Conservation (phyloP, 2,329 filamentous ascomycete genomes). For the Dothidotthia symphoricarpi region DNA sequence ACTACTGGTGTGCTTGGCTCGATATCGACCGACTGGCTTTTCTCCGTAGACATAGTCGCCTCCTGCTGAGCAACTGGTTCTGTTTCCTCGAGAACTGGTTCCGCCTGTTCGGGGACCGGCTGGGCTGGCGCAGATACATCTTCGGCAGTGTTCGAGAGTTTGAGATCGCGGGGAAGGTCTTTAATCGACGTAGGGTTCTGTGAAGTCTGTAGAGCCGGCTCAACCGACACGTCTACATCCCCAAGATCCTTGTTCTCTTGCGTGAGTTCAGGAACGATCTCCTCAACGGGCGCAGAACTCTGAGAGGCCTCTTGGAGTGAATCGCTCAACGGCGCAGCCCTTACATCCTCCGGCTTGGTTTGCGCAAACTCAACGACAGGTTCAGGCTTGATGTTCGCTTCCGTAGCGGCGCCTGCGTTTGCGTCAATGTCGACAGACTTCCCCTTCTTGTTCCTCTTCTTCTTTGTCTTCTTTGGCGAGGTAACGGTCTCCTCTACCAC, state of each 20-base stretch:
- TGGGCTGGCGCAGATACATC: too few species aligned
- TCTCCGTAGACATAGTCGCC: conserved; percentile 10
- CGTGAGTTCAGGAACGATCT: neutral
- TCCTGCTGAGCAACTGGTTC: conserved; percentile 7
- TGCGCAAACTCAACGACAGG: too few species aligned
- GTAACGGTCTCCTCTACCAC: neutral
- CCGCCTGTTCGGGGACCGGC: too few species aligned
- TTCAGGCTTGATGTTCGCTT: too few species aligned
- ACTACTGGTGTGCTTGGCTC: conserved; percentile 9
- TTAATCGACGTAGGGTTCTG: neutral
- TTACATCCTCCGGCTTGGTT: too few species aligned
- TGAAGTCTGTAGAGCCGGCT: neutral
- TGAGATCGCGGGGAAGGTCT: neutral
- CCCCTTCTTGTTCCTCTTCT: conserved; percentile 7
- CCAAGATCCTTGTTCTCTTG: conserved; percentile 1
- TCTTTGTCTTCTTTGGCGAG: conserved; percentile 2
- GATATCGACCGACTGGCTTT: conserved; percentile 9
- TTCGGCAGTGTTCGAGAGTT: too few species aligned
- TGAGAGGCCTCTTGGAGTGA: too few species aligned
- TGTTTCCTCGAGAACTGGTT: neutral
- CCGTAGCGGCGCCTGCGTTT: neutral
- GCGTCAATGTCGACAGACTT: conserved; percentile 3
- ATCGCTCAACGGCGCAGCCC: too few species aligned
- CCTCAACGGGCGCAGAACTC: neutral
- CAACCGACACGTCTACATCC: neutral